Evolutionary conservation across 257 asterid species (phyloP).

Genomic region (Solanum bukasovii): DNA sequence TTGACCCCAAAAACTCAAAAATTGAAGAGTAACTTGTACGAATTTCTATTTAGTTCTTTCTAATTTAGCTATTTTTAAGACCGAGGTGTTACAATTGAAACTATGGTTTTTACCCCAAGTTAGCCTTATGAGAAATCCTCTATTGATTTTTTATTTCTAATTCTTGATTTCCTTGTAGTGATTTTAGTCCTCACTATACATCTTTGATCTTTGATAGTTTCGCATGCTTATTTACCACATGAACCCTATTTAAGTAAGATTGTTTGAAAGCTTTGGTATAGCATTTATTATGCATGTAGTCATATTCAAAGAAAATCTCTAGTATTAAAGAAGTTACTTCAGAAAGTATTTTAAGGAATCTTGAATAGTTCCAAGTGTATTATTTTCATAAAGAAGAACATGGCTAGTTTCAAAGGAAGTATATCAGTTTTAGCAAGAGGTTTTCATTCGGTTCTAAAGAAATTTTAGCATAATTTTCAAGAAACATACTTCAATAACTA

Average conservation of each 20-base stretch:
- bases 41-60: too few species aligned
- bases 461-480: background rate
- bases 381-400: background rate
- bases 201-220: background rate
- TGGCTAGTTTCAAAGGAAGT: background rate
- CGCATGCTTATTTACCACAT: background rate
- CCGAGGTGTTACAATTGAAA: too few species aligned
- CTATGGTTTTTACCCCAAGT: background rate
- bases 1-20: too few species aligned
- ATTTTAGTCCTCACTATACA: background rate
- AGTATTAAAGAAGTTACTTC: background rate
- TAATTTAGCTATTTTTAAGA: too few species aligned
- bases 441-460: background rate
- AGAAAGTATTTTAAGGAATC: background rate
- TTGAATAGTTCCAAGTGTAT: background rate
- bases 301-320: background rate
- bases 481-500: background rate
- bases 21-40: too few species aligned
- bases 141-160: background rate
- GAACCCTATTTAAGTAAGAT: background rate
- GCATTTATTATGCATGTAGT: background rate
- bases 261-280: background rate
- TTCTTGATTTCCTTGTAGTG: background rate
- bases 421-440: background rate
- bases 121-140: background rate